Conservation (phyloP, 179 eudicot genomes). For the Spinacia oleracea region DNA sequence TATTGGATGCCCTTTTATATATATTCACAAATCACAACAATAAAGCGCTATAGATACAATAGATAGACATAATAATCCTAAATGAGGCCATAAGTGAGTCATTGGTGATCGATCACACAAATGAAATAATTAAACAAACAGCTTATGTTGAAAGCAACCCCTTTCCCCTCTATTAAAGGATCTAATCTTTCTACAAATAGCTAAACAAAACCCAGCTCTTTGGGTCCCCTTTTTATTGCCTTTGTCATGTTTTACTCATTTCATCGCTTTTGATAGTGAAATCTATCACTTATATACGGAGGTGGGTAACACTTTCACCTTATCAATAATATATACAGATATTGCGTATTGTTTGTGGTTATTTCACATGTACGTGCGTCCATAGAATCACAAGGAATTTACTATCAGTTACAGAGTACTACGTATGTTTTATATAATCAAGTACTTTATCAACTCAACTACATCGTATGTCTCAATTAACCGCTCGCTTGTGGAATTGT, state of each 20-base stretch:
- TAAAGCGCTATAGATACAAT: background rate
- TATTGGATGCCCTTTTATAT: background rate
- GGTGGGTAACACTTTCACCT: too few species aligned
- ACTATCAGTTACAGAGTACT: too few species aligned
- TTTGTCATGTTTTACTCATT: conserved; percentile 13
- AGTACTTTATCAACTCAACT: background rate
- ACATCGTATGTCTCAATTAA: conserved; percentile 3
- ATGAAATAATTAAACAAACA: background rate
- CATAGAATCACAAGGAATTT: conserved; percentile 7
- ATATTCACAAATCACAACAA: background rate
- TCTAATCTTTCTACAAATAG: conserved; percentile 19
- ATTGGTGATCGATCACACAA: too few species aligned
- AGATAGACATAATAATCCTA: background rate
- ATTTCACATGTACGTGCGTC: background rate
- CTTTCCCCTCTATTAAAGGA: conserved; percentile 3
- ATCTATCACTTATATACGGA: background rate
- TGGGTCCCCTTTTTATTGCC: conserved; percentile 20
- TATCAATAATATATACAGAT: too few species aligned
- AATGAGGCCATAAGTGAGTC: background rate
- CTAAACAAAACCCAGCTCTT: conserved; percentile 9
- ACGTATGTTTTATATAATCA: too few species aligned
- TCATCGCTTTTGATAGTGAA: background rate
- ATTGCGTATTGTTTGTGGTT: conserved; percentile 5
- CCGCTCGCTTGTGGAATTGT: background rate
- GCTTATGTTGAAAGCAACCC: conserved; percentile 20